Conservation (phyloP, 2,329 filamentous ascomycete species). For the Aureobasidium uvarum region DNA sequence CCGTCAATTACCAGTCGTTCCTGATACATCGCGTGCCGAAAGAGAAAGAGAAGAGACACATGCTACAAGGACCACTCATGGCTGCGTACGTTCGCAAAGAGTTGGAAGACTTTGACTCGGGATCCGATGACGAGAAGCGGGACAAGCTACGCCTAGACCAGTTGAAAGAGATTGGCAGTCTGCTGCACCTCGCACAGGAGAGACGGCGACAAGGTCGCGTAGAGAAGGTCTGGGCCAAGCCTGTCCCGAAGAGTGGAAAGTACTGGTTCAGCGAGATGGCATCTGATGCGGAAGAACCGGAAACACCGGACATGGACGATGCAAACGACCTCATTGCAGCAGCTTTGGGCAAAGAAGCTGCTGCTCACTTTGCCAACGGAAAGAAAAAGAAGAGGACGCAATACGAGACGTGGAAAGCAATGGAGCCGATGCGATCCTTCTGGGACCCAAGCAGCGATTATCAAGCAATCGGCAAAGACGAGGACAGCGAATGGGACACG, state of each 20-base stretch:
- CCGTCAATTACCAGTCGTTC: conserved; percentile 57
- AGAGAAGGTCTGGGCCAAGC: conserved; percentile 40
- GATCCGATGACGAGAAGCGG: conserved; percentile 36
- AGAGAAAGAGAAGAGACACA: conserved; percentile 55
- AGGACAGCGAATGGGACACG: conserved; percentile 48
- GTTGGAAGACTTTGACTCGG: conserved; percentile 50
- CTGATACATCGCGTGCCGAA: conserved; percentile 54
- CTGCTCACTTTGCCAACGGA: neutral
- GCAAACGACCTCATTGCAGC: conserved; percentile 8
- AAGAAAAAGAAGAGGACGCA: conserved; percentile 42
- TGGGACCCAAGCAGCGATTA: conserved; percentile 60
- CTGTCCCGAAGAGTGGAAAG: neutral
- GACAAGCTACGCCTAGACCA: conserved; percentile 49
- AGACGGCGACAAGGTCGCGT: conserved; percentile 55
- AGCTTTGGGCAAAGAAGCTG: conserved; percentile 34
- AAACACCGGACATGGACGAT: conserved; percentile 12
- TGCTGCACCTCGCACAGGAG: conserved; percentile 60
- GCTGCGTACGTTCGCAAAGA: conserved; percentile 57
- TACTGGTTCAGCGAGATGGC: conserved; percentile 27
- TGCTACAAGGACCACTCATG: conserved; percentile 59
- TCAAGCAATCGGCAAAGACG: conserved; percentile 56
- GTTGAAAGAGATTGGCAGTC: conserved; percentile 57
- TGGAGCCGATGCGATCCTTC: conserved; percentile 51
- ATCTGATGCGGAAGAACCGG: conserved; percentile 2
- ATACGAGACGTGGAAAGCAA: conserved; percentile 49